A percentile compares a stretch with the other conserved stretches of the same genome.
Conservation (phyloP, 768 basidiomycete species). For the Tricholoma matsutake region DNA sequence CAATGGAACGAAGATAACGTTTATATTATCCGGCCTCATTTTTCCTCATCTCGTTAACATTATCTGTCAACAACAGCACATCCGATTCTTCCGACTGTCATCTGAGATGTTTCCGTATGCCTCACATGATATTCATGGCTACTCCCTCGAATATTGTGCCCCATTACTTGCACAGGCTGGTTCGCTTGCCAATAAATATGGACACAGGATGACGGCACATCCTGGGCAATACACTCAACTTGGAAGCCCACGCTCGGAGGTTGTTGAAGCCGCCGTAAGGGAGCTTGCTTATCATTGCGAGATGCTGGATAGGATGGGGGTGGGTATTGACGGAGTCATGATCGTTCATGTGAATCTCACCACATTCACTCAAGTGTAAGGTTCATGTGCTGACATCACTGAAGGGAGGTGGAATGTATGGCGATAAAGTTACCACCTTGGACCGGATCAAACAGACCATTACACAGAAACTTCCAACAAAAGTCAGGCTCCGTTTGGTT, state of each 20-base stretch:
- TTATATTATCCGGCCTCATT: constrained; percentile 14
- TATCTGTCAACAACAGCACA: constrained; percentile 42
- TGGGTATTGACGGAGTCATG: constrained; percentile 84
- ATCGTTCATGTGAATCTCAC: constrained; percentile 65
- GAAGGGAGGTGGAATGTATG: constrained; percentile 79
- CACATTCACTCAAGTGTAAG: background rate
- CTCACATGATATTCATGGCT: constrained; percentile 76
- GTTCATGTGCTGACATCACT: constrained; percentile 5
- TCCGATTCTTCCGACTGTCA: constrained; percentile 85
- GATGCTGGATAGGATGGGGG: constrained; percentile 82
- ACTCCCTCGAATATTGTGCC: constrained; percentile 74
- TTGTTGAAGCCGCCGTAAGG: constrained; percentile 71
- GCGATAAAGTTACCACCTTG: constrained; percentile 71
- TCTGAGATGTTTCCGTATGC: constrained; percentile 95
- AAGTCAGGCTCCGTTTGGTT: constrained; percentile 71
- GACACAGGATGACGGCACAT: constrained; percentile 81
- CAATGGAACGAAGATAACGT: constrained; percentile 91
- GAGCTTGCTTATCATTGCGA: constrained; percentile 87
- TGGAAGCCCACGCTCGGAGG: constrained; percentile 72
- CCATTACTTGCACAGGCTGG: constrained; percentile 54
- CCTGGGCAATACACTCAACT: constrained; percentile 87
- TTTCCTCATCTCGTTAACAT: background rate
- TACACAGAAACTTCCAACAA: constrained; percentile 49
- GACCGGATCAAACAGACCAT: constrained; percentile 73
- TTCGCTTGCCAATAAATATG: constrained; percentile 61